These are phyloP conservation scores for Russula sp. DNA, from an alignment of 768 basidiomycete genomes.

Conservation along the genomic window DNA sequence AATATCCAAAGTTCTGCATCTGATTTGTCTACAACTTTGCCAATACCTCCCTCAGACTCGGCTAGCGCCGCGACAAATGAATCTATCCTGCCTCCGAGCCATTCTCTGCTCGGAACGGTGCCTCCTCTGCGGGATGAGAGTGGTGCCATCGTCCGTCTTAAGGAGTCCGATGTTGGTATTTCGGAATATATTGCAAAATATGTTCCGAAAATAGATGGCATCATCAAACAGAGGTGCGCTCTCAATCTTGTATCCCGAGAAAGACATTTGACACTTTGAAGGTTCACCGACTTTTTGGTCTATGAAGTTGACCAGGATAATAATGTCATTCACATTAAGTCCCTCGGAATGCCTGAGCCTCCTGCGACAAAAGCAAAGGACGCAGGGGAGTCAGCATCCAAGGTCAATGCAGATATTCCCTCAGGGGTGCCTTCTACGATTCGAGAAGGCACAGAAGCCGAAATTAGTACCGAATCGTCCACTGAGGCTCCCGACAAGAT, in stretches of 20 bases:
- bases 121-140: slow-evolving; percentile 42
- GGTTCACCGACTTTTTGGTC: slow-evolving; percentile 96
- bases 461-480: not conserved
- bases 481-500: slow-evolving; percentile 1
- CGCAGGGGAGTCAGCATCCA: slow-evolving; percentile 25
- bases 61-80: slow-evolving; percentile 11
- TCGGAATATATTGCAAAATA: slow-evolving; percentile 73
- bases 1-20: slow-evolving; percentile 5
- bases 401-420: slow-evolving; percentile 16
- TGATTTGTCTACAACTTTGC: slow-evolving; percentile 23
- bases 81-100: slow-evolving; percentile 59
- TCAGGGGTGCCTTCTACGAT: slow-evolving; percentile 17
- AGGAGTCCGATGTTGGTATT: slow-evolving; percentile 84
- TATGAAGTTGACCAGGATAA: slow-evolving; percentile 81
- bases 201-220: slow-evolving; percentile 72
- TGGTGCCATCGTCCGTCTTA: slow-evolving; percentile 47
- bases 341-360: slow-evolving; percentile 61
- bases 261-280: slow-evolving; percentile 28
- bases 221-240: slow-evolving; percentile 91
- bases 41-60: slow-evolving; percentile 24
- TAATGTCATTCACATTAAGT: slow-evolving; percentile 74
- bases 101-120: slow-evolving; percentile 55
- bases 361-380: slow-evolving; percentile 37
- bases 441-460: slow-evolving; percentile 10
- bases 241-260: not conserved